Evolutionary conservation across 2,329 filamentous ascomycete genomes (phyloP).

Genomic region (Colletotrichum caudatum): DNA sequence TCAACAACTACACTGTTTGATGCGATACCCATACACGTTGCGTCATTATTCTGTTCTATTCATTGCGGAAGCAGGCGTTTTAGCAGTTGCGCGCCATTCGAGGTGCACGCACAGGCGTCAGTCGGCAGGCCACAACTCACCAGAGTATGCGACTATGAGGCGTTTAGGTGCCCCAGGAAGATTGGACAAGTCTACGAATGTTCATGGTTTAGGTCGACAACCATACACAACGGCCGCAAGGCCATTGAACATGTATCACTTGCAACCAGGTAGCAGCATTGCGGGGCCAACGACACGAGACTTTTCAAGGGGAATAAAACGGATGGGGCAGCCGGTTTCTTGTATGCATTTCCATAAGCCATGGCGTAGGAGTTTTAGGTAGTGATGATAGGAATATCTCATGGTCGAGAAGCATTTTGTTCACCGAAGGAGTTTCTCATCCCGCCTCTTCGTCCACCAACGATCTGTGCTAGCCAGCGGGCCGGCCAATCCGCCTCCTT

Average conservation of each 20-base stretch:
- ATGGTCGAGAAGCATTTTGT: not conserved
- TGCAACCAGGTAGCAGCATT: not conserved
- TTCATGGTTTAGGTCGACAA: not conserved
- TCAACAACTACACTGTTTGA: constrained; percentile 22
- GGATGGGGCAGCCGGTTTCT: constrained; percentile 1
- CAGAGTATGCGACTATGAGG: not conserved
- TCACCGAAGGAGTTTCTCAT: too few relatives aligned
- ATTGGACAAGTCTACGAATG: not conserved
- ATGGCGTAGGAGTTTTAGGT: constrained; percentile 6
- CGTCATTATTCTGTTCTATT: constrained; percentile 34
- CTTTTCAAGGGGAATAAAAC: not conserved
- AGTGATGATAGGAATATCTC: constrained; percentile 10
- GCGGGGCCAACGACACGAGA: not conserved
- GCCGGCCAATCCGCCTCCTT: not conserved
- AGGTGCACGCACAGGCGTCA: not conserved
- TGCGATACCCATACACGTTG: constrained; percentile 27
- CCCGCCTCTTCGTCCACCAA: not conserved
- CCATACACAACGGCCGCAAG: not conserved
- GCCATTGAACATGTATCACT: not conserved
- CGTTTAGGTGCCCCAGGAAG: not conserved
- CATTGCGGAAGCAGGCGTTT: constrained; percentile 9
- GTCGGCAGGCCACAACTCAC: not conserved
- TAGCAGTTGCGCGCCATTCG: not conserved
- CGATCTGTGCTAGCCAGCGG: not conserved
- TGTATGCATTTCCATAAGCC: constrained; percentile 14